These are phyloP conservation scores for Gossypium stocksii DNA, from an alignment of 345 rosid species.

Conservation along the genomic window DNA sequence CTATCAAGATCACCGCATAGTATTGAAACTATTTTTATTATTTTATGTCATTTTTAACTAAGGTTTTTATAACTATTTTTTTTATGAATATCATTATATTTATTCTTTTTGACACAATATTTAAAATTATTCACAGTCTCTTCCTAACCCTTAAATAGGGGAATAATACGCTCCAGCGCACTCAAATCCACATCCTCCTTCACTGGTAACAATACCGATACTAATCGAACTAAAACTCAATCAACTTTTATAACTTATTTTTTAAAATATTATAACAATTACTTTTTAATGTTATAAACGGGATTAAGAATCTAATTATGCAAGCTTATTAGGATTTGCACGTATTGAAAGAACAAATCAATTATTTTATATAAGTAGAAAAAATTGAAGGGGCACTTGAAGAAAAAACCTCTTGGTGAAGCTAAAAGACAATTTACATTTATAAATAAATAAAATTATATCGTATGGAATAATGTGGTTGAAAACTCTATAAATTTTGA, in stretches of 20 bases:
- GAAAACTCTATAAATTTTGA: no score
- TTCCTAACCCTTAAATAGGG: no score
- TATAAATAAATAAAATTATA: neutral
- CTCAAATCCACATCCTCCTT: no score
- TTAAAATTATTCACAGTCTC: rapidly evolving
- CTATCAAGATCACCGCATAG: no score
- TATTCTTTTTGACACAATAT: no score
- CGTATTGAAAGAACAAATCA: neutral
- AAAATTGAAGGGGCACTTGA: neutral
- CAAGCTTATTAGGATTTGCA: neutral
- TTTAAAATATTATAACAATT: no score
- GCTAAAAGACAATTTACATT: neutral
- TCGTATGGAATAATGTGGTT: neutral
- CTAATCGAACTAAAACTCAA: no score
- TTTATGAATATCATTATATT: no score
- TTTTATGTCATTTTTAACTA: neutral
- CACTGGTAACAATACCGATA: no score
- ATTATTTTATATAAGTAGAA: neutral
- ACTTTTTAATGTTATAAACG: no score
- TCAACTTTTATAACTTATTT: no score
- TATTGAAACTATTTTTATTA: neutral
- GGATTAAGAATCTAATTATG: neutral
- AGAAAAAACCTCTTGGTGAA: neutral
- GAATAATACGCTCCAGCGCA: no score
- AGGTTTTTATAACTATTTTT: neutral